These are phyloP conservation scores for Lactuca saligna DNA, from an alignment of 129 eudicot genomes.

Conservation along the genomic window DNA sequence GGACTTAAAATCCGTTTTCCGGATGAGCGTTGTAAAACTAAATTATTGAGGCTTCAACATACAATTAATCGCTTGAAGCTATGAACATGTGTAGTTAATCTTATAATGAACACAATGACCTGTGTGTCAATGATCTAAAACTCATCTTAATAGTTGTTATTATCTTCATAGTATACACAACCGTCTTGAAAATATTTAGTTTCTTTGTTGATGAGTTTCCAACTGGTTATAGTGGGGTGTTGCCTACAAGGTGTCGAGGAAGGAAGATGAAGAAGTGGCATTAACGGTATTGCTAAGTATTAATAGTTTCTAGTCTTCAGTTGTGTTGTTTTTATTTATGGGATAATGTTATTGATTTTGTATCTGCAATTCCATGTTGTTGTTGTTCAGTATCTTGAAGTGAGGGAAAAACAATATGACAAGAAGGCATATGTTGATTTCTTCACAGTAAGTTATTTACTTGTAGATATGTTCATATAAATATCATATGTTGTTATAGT, in stretches of 20 bases:
- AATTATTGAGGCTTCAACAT: not conserved
- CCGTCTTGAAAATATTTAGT: not conserved
- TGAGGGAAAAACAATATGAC: slow-evolving; percentile 98
- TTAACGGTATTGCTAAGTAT: slow-evolving; percentile 47
- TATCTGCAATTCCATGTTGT: not conserved
- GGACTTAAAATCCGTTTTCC: not conserved
- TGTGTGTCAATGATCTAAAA: no score
- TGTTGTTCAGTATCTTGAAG: slow-evolving; percentile 68
- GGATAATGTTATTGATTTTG: slow-evolving; percentile 10
- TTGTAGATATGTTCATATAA: not conserved
- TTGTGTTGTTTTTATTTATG: not conserved
- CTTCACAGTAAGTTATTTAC: slow-evolving; percentile 64
- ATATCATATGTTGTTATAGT: not conserved
- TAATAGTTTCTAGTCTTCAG: no score
- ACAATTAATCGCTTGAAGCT: not conserved
- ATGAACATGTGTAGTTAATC: not conserved
- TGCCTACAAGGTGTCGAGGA: slow-evolving; percentile 65
- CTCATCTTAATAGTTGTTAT: no score
- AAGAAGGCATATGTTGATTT: slow-evolving; percentile 74
- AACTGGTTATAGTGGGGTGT: slow-evolving; percentile 67
- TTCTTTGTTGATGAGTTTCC: not conserved
- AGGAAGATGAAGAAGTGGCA: slow-evolving; percentile 73
- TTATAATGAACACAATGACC: no score
- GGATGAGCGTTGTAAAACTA: not conserved
- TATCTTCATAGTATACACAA: no score